Base-by-base conservation (phyloP, 2,329 filamentous ascomycete species). In the Neofusicoccum parvum region DNA sequence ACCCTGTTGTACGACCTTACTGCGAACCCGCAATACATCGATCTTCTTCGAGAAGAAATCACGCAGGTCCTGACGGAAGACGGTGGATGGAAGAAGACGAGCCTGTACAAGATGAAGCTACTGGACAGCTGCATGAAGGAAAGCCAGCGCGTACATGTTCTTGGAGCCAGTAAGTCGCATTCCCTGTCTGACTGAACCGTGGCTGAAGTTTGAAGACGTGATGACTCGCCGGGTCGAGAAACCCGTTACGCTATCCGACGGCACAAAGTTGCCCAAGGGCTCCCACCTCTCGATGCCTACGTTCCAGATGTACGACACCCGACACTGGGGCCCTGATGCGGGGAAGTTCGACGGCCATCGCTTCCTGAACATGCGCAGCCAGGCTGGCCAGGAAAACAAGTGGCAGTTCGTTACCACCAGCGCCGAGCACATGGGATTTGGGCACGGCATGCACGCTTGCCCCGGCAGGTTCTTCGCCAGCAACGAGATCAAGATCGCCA, bases 101-200 rank as follows among this genome's bases (percentile, higher is more conserved):
- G 71, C 1, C 62, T 77, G 27, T 72, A 70, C 34, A 70, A 75
- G 62, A 67, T 76, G n/a, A 70, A 72, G 23, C 66, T 76, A 10
- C 67, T 77, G 49, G 75, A 77, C 64, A 75, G 72, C 67, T 69
- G 73, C 60, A 69, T 77, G 65, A 76, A 75, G 65, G 75, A 78
- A 64, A 70, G 69, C 4, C 74, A 76, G 65, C 66, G 75, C 0
- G 15, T 60, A 36, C 51, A 60, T 12, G 43, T 60, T n/a, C 41
- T 48, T 6, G n/a, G 4, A 0, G 14, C 32, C 5, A 46, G 56
- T 60, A 37, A 48, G 43, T 48, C 2, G 1, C 41, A 14, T 3
- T 5, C 20, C 7, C n/a, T 23, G 5, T 23, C 3, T 11, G 32
- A 3, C 3, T 5, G 2, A 23, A 1, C 10, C 7, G 17, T 3